Base-by-base conservation (phyloP, 805 yeast species). In the Babjeviella inositovora region DNA sequence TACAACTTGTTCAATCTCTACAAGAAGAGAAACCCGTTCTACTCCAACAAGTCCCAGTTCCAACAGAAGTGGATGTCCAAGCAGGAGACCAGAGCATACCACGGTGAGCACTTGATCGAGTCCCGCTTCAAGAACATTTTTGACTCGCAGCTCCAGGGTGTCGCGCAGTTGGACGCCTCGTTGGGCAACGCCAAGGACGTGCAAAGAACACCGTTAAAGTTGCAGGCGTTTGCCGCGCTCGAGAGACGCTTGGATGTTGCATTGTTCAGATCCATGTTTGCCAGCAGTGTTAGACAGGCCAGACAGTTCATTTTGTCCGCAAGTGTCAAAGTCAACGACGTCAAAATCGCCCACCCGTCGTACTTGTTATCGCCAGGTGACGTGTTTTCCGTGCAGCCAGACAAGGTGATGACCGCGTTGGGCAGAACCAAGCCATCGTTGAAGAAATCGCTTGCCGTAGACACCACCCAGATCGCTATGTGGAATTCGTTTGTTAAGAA, bases 11-110 rank as follows among this genome's bases (percentile, higher is more conserved):
- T 81, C 67, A 90, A 90, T 41, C 43, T 84, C 38, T 70, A 75
- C 59, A 76, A 84, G 57, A 79, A 75, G 47, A 59, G 69, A 22
- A 59, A 58, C 29, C 50, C 62, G 17, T 53, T 46, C 25, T 65
- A 64, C 41, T 54, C 58, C 31, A 60, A 70, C 4, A 65, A 66
- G 48, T 69, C 93, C n/a, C 56, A 81, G 28, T 90, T 62, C 51
- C 93, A 81, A 50, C 93, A 87, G 48, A 82, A 84, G 50, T 90
- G 93, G 87, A 52, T 62, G 5, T 74, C 95, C 24, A 87, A 90
- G 47, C 75, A 70, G 43, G 95, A 85, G 43, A 74, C 96, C 6
- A 69, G 98, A 51, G 75, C 87, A 2, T 87, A 87, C 47, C 98
- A 87, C 45, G 98, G 98, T 37, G 97, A 90, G 41, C 81, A 76